Conservation (phyloP, 306 rosid species). For the Castanopsis chinensis region DNA sequence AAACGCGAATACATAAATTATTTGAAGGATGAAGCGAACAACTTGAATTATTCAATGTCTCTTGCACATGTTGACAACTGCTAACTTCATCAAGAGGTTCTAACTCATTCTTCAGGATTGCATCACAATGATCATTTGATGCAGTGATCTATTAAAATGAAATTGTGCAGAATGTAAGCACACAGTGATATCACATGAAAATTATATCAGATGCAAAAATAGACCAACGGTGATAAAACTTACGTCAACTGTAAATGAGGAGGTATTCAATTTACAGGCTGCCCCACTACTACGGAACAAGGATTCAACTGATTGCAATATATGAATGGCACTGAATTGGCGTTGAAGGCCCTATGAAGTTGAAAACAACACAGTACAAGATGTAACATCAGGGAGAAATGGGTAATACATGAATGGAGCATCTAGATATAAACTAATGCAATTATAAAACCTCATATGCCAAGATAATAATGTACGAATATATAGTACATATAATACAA, state of each 20-base stretch:
- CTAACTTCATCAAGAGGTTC: conserved; percentile 27
- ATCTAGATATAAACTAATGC: not conserved
- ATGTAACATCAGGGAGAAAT: conserved; percentile 17
- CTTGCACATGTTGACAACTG: conserved; percentile 28
- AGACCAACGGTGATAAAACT: conserved; percentile 23
- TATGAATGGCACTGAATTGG: conserved; percentile 65
- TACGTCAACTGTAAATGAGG: conserved; percentile 76
- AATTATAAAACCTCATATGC: conserved; percentile 9
- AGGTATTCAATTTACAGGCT: conserved; percentile 57
- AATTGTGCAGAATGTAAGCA: conserved; percentile 18
- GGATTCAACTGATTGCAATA: conserved; percentile 59
- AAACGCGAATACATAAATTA: conserved; percentile 49
- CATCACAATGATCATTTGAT: conserved; percentile 47
- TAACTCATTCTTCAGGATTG: conserved; percentile 46
- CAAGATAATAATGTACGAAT: not conserved
- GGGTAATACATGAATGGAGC: not conserved
- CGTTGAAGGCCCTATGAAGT: conserved; percentile 57
- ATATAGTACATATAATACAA: not conserved
- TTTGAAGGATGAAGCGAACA: conserved; percentile 20
- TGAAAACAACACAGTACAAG: conserved; percentile 16
- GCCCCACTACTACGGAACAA: conserved; percentile 50
- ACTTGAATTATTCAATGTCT: conserved; percentile 32
- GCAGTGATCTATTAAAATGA: conserved; percentile 46
- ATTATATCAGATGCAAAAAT: conserved; percentile 2
- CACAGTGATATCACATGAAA: not conserved